phyloP scores from a whole-genome alignment of 768 basidiomycete genomes.

The Suillus fuscotomentosus region DNA sequence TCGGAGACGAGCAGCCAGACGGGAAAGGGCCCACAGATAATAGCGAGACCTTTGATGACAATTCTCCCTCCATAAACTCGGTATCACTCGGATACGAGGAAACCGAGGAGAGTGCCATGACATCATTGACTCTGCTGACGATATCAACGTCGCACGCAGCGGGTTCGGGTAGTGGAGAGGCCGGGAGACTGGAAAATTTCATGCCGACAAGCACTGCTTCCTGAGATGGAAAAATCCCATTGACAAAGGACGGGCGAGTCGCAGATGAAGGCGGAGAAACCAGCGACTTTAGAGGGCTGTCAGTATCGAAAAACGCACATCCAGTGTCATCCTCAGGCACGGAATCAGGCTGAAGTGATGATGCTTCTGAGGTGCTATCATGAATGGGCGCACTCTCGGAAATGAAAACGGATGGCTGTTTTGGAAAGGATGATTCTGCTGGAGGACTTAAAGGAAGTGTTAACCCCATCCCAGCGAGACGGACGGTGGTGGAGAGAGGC shows the following conservation, averaged over 20 bases:
- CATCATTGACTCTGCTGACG: not conserved
- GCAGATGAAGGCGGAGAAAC: not conserved
- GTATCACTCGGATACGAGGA: not conserved
- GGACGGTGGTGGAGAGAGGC: slow-evolving; percentile 8
- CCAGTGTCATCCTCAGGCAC: not conserved
- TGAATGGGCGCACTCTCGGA: not conserved
- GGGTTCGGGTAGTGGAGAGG: not conserved
- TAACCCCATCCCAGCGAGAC: not conserved
- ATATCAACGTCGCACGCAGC: not conserved
- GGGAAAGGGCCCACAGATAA: slow-evolving; percentile 10
- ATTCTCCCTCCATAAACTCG: slow-evolving; percentile 8
- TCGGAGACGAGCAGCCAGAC: slow-evolving; percentile 21
- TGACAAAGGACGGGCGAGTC: not conserved
- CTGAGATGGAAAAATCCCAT: not conserved
- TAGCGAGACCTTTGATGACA: slow-evolving; percentile 16
- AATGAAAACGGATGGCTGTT: not conserved
- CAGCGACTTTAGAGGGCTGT: not conserved
- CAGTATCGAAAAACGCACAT: not conserved
- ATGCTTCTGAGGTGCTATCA: not conserved
- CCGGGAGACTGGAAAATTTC: not conserved
- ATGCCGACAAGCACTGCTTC: not conserved
- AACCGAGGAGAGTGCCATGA: not conserved
- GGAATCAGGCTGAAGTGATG: not conserved
- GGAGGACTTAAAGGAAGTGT: not conserved
- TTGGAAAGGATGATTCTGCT: not conserved